Percentiles rank a stretch among this genome's conserved stretches.
phyloP scores from a whole-genome alignment of 148 eudicot species.

The Pouteria glomerata region DNA sequence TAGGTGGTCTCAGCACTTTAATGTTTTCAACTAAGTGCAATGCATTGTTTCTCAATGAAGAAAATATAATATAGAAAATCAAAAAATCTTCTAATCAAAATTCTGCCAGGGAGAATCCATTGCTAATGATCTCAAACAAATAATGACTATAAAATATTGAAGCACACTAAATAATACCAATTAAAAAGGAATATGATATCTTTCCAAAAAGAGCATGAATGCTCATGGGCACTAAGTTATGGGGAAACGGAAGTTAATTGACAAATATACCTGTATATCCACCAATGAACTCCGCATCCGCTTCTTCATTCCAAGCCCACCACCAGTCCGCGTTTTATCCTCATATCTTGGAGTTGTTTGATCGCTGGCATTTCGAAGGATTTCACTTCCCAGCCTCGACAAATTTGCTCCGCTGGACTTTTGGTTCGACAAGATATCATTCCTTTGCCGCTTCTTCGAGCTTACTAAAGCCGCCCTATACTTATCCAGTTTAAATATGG shows the following conservation, averaged over 20 bases:
- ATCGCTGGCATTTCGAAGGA: conserved; percentile 29
- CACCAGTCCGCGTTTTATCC: conserved; percentile 22
- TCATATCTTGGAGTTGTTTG: conserved; percentile 36
- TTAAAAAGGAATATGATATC: background rate
- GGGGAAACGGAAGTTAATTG: background rate
- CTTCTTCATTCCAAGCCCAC: conserved; percentile 29
- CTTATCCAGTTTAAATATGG: conserved; percentile 34
- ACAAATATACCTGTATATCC: conserved; percentile 33
- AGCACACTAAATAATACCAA: background rate
- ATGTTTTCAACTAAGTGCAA: no score
- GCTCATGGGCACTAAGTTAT: background rate
- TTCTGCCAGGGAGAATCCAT: background rate
- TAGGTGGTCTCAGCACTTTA: no score
- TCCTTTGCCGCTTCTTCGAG: conserved; percentile 44
- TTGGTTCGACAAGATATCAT: conserved; percentile 27
- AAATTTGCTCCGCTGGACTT: conserved; percentile 35
- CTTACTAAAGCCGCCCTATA: conserved; percentile 22
- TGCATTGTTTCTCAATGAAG: no score
- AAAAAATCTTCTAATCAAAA: background rate
- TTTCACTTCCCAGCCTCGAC: conserved; percentile 31
- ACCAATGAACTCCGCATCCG: conserved; percentile 39
- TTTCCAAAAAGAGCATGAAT: background rate
- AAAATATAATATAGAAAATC: background rate
- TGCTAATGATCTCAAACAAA: background rate
- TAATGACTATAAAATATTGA: background rate